Percentiles rank a stretch among this genome's conserved stretches.
Evolutionary conservation across 352 stramenopile species (phyloP).

Genomic region (Phytophthora europaea): DNA sequence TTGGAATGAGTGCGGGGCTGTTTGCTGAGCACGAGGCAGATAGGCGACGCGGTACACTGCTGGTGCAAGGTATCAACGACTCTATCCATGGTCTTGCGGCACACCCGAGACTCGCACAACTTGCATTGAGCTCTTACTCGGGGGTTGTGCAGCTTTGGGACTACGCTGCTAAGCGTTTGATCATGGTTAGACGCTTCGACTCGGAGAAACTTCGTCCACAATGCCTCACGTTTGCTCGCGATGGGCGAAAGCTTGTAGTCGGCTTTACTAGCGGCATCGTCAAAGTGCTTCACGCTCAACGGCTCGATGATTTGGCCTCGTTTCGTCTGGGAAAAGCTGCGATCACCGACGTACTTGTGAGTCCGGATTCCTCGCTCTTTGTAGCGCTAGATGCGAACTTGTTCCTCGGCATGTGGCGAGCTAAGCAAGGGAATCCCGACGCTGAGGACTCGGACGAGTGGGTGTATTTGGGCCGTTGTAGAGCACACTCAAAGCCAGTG

Average conservation of each 20-base stretch:
- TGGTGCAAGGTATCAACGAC: slow-evolving; percentile 93
- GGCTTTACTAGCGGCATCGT: slow-evolving; percentile 90
- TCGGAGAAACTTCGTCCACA: slow-evolving; percentile 71
- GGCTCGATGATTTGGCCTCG: slow-evolving; percentile 81
- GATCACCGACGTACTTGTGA: slow-evolving; percentile 87
- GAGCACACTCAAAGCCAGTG: slow-evolving; percentile 82
- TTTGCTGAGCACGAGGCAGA: slow-evolving; percentile 92
- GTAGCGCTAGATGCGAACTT: slow-evolving; percentile 80
- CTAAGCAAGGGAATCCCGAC: slow-evolving; percentile 42
- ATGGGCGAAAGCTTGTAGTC: slow-evolving; percentile 85
- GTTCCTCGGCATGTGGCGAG: slow-evolving; percentile 84
- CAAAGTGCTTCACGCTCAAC: slow-evolving; percentile 84
- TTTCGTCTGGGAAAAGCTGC: slow-evolving; percentile 74
- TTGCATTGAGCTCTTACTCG: slow-evolving; percentile 86
- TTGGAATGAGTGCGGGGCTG: slow-evolving; percentile 78
- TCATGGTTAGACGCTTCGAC: slow-evolving; percentile 88
- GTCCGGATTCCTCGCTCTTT: slow-evolving; percentile 75
- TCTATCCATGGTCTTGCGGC: slow-evolving; percentile 84
- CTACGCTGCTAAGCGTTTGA: slow-evolving; percentile 81
- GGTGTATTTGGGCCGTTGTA: slow-evolving; percentile 87
- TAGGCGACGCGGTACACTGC: slow-evolving; percentile 86
- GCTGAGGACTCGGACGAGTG: slow-evolving; percentile 56
- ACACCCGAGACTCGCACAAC: slow-evolving; percentile 76
- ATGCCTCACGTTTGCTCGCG: slow-evolving; percentile 82
- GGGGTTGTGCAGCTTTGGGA: slow-evolving; percentile 94